These are phyloP conservation scores for Noccaea bulbosa DNA, from an alignment of 345 rosid species.

Conservation along the genomic window DNA sequence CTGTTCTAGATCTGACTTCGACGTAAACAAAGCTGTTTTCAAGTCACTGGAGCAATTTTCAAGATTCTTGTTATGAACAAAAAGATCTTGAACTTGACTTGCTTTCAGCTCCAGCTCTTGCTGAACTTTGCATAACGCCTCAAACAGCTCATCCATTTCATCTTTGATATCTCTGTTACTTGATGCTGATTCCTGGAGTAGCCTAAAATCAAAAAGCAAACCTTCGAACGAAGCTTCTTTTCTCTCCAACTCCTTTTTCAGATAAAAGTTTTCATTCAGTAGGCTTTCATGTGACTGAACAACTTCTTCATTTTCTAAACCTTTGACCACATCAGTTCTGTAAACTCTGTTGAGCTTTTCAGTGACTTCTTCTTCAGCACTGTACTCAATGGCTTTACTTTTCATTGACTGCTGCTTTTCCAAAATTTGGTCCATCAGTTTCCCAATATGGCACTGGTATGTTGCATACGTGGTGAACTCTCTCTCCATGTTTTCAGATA, in stretches of 20 bases:
- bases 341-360: slow-evolving; percentile 20
- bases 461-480: slow-evolving; percentile 55
- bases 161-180: slow-evolving; percentile 66
- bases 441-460: slow-evolving; percentile 57
- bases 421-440: slow-evolving; percentile 44
- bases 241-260: slow-evolving; percentile 75
- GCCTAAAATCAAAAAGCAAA: slow-evolving; percentile 85
- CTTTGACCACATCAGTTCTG: slow-evolving; percentile 37
- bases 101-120: slow-evolving; percentile 69
- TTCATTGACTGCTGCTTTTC: slow-evolving; percentile 35
- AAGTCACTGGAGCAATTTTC: slow-evolving; percentile 57
- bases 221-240: slow-evolving; percentile 78
- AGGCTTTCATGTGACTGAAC: slow-evolving; percentile 42
- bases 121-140: slow-evolving; percentile 55
- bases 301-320: slow-evolving; percentile 44
- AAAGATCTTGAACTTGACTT: slow-evolving; percentile 61
- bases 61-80: slow-evolving; percentile 53
- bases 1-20: slow-evolving; percentile 59
- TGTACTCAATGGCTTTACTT: slow-evolving; percentile 31
- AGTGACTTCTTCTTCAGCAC: slow-evolving; percentile 36
- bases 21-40: slow-evolving; percentile 56
- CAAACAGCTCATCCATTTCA: slow-evolving; percentile 65
- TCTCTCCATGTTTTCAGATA: slow-evolving; percentile 59
- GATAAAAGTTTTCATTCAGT: slow-evolving; percentile 54
- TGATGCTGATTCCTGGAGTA: slow-evolving; percentile 91